These are phyloP conservation scores for Lepidopterella palustris DNA, from an alignment of 495 filamentous ascomycete genomes.

Conservation along the genomic window DNA sequence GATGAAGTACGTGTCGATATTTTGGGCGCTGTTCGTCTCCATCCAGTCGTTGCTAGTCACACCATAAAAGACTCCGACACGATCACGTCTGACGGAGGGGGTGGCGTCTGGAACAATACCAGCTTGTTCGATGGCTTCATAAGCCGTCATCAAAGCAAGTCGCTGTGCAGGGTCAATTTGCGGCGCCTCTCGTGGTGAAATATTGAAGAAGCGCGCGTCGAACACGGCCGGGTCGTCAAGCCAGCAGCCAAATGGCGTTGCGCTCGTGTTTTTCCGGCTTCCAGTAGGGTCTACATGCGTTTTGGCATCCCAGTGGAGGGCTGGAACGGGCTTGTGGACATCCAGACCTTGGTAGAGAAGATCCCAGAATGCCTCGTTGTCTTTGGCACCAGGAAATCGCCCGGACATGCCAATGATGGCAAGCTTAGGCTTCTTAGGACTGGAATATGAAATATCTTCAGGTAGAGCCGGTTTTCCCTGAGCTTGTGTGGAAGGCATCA, in stretches of 20 bases:
- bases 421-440: conserved; percentile 17
- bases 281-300: conserved; percentile 24
- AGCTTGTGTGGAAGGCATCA: conserved; percentile 31
- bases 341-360: conserved; percentile 21
- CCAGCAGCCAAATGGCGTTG: conserved; percentile 27
- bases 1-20: conserved; percentile 34
- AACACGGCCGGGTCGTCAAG: conserved; percentile 32
- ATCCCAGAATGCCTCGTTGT: conserved; percentile 27
- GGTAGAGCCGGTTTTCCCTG: not conserved
- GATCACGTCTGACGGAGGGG: conserved; percentile 28
- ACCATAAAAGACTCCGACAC: conserved; percentile 40
- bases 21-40: conserved; percentile 29
- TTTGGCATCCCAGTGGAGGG: conserved; percentile 24
- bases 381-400: conserved; percentile 27
- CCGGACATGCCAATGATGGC: conserved; percentile 31
- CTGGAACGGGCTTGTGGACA: conserved; percentile 23
- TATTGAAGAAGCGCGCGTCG: conserved; percentile 39
- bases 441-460: too few relatives aligned
- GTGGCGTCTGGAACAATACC: conserved; percentile 34
- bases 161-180: conserved; percentile 36
- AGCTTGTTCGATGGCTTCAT: conserved; percentile 39
- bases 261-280: conserved; percentile 23
- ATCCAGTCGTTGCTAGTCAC: conserved; percentile 35
- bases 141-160: conserved; percentile 35
- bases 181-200: conserved; percentile 38